phyloP scores from a whole-genome alignment of 768 basidiomycete species.

The Leccinum olivaceopallidum region DNA sequence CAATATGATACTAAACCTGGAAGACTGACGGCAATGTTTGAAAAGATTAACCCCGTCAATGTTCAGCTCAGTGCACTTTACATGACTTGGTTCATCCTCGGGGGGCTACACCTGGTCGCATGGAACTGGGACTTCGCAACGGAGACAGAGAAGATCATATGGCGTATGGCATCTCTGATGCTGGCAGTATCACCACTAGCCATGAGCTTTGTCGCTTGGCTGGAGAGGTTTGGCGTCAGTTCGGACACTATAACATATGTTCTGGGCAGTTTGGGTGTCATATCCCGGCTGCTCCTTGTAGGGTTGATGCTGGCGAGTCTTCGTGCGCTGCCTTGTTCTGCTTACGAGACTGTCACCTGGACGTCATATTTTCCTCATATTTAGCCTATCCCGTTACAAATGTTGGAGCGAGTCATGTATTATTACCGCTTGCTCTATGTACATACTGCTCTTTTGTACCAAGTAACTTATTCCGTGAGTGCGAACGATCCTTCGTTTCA shows the following conservation, averaged over 20 bases:
- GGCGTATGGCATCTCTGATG: background rate
- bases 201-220: background rate
- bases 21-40: background rate
- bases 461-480: too few species aligned
- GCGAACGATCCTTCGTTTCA: too few species aligned
- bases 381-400: background rate
- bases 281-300: background rate
- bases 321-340: background rate
- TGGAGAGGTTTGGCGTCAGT: background rate
- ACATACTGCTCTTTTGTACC: too few species aligned
- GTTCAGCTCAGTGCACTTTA: background rate
- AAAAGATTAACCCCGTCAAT: background rate
- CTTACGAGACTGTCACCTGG: conserved; percentile 1
- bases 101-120: background rate
- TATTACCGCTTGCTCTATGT: background rate
- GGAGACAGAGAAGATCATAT: background rate
- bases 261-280: background rate
- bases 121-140: background rate
- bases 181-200: background rate
- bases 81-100: background rate
- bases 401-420: background rate
- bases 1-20: background rate
- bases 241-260: background rate
- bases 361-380: conserved; percentile 1
- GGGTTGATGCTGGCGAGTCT: conserved; percentile 1